Evolutionary conservation across 2,329 filamentous ascomycete genomes (phyloP).

Genomic region (Phialophora tarda): DNA sequence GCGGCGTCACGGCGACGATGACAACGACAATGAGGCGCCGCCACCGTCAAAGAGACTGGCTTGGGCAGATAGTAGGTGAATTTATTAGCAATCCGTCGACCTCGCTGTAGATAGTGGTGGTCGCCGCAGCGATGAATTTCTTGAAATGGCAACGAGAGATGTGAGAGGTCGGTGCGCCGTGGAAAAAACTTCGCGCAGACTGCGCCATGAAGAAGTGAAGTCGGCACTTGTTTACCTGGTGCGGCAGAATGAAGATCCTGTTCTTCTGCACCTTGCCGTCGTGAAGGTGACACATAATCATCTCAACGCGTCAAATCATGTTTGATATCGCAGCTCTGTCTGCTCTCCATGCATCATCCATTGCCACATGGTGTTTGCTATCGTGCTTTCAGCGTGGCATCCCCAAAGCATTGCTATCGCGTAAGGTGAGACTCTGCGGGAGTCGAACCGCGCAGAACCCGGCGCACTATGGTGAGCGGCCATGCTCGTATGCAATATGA

Average conservation of each 20-base stretch:
- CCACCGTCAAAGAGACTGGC: background rate
- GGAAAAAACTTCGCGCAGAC: background rate
- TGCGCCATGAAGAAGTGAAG: constrained; percentile 9
- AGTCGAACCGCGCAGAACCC: background rate
- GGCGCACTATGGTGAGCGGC: background rate
- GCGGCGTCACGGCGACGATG: background rate
- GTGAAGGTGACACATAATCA: constrained; percentile 8
- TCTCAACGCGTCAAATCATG: background rate
- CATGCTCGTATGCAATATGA: constrained; percentile 2
- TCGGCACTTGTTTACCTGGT: constrained; percentile 13
- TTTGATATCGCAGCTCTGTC: background rate
- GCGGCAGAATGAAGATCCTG: constrained; percentile 20
- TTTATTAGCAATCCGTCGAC: background rate
- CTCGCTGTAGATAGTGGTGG: background rate
- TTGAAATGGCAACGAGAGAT: background rate
- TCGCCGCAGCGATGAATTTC: constrained; percentile 3
- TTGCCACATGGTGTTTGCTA: background rate
- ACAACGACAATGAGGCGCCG: background rate
- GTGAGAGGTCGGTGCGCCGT: background rate
- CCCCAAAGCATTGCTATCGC: background rate
- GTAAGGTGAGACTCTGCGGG: background rate
- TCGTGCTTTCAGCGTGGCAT: background rate
- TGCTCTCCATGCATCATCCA: background rate
- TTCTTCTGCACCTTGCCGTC: constrained; percentile 8
- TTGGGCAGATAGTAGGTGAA: background rate